These are phyloP conservation scores for Lactarius hengduanensis DNA, from an alignment of 768 basidiomycete genomes.

Conservation along the genomic window DNA sequence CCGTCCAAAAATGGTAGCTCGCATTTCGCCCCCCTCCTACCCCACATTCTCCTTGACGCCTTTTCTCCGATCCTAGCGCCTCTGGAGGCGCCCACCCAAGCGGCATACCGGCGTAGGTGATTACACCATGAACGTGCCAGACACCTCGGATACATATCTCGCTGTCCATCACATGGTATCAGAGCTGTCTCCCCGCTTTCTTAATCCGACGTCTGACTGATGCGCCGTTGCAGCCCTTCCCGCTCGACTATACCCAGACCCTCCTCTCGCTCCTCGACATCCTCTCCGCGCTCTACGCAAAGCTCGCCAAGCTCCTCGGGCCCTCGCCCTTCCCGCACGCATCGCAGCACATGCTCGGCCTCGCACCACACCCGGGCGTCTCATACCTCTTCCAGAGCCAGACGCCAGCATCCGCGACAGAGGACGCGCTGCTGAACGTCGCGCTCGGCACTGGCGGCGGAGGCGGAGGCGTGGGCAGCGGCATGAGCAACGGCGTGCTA, in stretches of 20 bases:
- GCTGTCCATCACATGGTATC: conserved; percentile 72
- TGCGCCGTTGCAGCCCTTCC: conserved; percentile 62
- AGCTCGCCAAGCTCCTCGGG: conserved; percentile 78
- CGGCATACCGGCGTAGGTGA: conserved; percentile 55
- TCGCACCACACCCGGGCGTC: conserved; percentile 79
- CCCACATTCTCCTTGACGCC: background rate
- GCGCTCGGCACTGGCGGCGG: conserved; percentile 39
- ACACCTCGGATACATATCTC: conserved; percentile 69
- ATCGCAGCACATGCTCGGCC: conserved; percentile 71
- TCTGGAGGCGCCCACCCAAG: conserved; percentile 57
- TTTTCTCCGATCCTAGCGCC: conserved; percentile 39
- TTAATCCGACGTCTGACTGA: conserved; percentile 3
- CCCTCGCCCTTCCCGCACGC: conserved; percentile 73
- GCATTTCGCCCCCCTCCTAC: background rate
- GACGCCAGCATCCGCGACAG: conserved; percentile 38
- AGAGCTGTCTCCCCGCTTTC: conserved; percentile 21
- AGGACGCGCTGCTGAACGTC: conserved; percentile 69
- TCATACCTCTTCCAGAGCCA: conserved; percentile 69
- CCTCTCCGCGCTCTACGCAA: conserved; percentile 85
- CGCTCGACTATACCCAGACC: conserved; percentile 86
- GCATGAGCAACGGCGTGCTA: conserved; percentile 33
- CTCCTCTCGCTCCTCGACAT: conserved; percentile 87
- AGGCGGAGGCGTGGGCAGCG: conserved; percentile 19
- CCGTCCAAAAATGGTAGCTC: conserved; percentile 66
- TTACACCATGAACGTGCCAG: conserved; percentile 58